These are phyloP conservation scores for Combretum micranthum DNA, from an alignment of 345 rosid species.

Conservation along the genomic window DNA sequence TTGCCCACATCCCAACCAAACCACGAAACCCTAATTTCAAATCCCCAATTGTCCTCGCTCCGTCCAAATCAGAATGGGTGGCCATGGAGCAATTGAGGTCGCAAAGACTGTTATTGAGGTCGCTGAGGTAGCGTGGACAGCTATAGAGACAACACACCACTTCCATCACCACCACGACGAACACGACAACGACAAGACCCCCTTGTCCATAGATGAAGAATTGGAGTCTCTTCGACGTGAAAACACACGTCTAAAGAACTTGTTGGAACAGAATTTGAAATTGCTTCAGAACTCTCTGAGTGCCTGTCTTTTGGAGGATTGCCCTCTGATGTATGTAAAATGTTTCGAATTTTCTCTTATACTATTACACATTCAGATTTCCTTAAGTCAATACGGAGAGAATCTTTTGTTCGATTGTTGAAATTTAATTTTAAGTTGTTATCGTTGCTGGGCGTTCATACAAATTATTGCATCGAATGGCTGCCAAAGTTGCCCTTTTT, in stretches of 20 bases:
- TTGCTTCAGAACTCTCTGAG: slow-evolving; percentile 63
- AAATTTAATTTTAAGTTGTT: no score
- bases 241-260: slow-evolving; percentile 52
- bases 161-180: slow-evolving; percentile 29
- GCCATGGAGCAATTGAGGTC: slow-evolving; percentile 54
- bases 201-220: slow-evolving; percentile 25
- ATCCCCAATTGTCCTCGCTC: background rate
- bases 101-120: slow-evolving; percentile 94
- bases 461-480: no score
- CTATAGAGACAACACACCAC: slow-evolving; percentile 59
- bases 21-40: slow-evolving; percentile 5
- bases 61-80: slow-evolving; percentile 3
- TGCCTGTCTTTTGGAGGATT: slow-evolving; percentile 50
- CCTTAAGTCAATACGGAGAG: background rate
- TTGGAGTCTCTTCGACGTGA: slow-evolving; percentile 55
- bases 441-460: no score
- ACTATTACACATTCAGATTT: background rate
- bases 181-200: slow-evolving; percentile 9
- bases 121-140: slow-evolving; percentile 91
- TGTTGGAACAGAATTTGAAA: slow-evolving; percentile 66
- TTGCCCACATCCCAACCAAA: background rate
- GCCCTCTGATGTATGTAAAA: slow-evolving; percentile 67
- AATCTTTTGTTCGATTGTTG: background rate
- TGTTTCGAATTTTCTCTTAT: background rate
- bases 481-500: no score